Evolutionary conservation across 306 rosid genomes (phyloP), one percentile per base, ranked within the genome.

Genomic region (Vachellia pachyceras): DNA sequence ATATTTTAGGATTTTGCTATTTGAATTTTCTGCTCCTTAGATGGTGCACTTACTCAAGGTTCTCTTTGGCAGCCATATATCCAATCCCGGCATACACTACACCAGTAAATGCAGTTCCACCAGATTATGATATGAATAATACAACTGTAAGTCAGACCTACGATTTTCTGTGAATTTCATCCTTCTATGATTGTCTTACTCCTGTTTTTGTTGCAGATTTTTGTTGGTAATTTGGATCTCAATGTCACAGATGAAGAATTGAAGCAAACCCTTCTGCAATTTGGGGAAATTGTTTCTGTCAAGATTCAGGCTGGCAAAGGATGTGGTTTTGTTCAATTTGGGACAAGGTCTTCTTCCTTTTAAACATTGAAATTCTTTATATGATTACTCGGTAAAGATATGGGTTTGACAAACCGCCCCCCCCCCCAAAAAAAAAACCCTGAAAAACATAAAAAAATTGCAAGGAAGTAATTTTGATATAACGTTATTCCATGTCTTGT

Each of bases 151-250:
- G n/a, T n/a, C n/a, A n/a, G n/a, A n/a, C n/a, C n/a, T n/a, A n/a
- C n/a, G n/a, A n/a, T n/a, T n/a, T n/a, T n/a, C n/a, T n/a, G n/a
- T n/a, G n/a, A n/a, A n/a, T n/a, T n/a, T n/a, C n/a, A n/a, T n/a
- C n/a, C n/a, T n/a, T n/a, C 46, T 37, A 10, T 72, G 78, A 63
- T 72, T 10, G 64, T 85, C 86, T 85, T 58, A 78, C 77, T 37
- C 68, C 58, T 44, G 73, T 67, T 72, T 49, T 84, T 17, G 6
- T 50, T 81, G 82, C 87, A 94, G 98, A 73, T 94, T 82, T 90
- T 83, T 90, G 94, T 94, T 69, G 96, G 97, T 69, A 94, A 88
- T 88, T 88, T 94, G 94, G 98, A 94, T 85, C 92, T 89, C 79
- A 92, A 86, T 78, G 84, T 90, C 77, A 45, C 87, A 0, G 98